A percentile compares a stretch with the other conserved stretches of the same genome.
Evolutionary conservation across 805 yeast genomes (phyloP).

Genomic region (Tetrapisispora iriomotensis): DNA sequence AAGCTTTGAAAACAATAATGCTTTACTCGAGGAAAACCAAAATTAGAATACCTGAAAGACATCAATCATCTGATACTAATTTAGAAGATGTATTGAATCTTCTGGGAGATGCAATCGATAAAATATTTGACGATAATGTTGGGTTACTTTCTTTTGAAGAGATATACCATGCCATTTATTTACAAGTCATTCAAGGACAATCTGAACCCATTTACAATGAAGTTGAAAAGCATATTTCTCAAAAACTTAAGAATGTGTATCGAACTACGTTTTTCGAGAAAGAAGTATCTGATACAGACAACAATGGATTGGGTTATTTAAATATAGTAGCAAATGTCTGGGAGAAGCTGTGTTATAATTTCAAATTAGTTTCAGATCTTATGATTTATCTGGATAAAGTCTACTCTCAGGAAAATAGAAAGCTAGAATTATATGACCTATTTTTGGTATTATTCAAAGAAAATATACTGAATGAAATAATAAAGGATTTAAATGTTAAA

Average conservation of each 20-base stretch:
- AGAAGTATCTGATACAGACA: too few species aligned
- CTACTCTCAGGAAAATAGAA: conserved; percentile 59
- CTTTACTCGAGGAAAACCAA: conserved; percentile 33
- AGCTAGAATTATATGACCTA: conserved; percentile 58
- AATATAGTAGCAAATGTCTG: conserved; percentile 36
- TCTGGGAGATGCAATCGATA: conserved; percentile 55
- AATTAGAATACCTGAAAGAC: conserved; percentile 56
- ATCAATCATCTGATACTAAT: conserved; percentile 31
- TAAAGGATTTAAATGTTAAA: conserved; percentile 41
- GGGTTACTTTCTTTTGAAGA: conserved; percentile 72
- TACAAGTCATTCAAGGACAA: conserved; percentile 43
- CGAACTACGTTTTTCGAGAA: not conserved
- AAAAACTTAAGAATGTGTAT: conserved; percentile 7
- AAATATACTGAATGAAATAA: conserved; percentile 41
- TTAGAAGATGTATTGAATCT: conserved; percentile 60
- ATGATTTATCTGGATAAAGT: conserved; percentile 82
- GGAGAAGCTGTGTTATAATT: conserved; percentile 61
- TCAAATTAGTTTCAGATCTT: conserved; percentile 75
- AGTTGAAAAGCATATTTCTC: conserved; percentile 6
- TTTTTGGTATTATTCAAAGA: conserved; percentile 63
- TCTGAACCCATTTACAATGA: conserved; percentile 9
- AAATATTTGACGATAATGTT: conserved; percentile 65
- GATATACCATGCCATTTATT: conserved; percentile 69
- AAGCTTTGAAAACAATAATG: too few species aligned
- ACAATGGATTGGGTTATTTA: conserved; percentile 20